Conservation (phyloP, 1,284 basidiomycete species). For the Heterobasidion annosum region DNA sequence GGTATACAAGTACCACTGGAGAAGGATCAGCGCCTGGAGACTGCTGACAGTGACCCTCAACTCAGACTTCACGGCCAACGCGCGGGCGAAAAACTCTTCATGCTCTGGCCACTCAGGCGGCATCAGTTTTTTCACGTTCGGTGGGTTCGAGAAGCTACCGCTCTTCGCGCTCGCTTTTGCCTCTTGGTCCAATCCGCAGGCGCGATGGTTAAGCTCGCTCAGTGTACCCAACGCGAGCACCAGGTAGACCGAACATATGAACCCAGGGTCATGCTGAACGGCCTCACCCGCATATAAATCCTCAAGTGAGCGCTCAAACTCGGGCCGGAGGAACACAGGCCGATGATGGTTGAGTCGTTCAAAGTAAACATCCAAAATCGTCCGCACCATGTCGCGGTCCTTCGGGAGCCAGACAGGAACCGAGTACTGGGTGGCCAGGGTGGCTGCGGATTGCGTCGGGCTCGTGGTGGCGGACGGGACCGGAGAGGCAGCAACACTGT, state of each 20-base stretch:
- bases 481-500: constrained; percentile 17
- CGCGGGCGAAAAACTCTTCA: constrained; percentile 73
- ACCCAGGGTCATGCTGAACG: constrained; percentile 59
- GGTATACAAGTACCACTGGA: constrained; percentile 82
- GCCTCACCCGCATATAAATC: constrained; percentile 52
- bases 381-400: constrained; percentile 54
- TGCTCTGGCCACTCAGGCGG: constrained; percentile 69
- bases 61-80: constrained; percentile 68
- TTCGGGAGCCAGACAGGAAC: constrained; percentile 64
- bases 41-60: constrained; percentile 71
- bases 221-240: constrained; percentile 72
- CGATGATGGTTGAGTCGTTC: constrained; percentile 66
- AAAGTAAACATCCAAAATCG: constrained; percentile 65
- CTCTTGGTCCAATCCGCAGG: constrained; percentile 34
- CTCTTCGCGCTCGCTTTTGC: constrained; percentile 15
- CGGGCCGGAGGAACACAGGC: constrained; percentile 57
- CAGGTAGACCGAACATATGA: constrained; percentile 66
- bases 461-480: constrained; percentile 15
- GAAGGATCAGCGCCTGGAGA: constrained; percentile 68
- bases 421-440: constrained; percentile 18
- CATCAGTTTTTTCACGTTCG: constrained; percentile 45
- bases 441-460: constrained; percentile 18
- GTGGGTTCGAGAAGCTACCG: constrained; percentile 12
- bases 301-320: constrained; percentile 54
- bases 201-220: constrained; percentile 67